Conservation (phyloP, 345 rosid genomes). For the Populus tremula region DNA sequence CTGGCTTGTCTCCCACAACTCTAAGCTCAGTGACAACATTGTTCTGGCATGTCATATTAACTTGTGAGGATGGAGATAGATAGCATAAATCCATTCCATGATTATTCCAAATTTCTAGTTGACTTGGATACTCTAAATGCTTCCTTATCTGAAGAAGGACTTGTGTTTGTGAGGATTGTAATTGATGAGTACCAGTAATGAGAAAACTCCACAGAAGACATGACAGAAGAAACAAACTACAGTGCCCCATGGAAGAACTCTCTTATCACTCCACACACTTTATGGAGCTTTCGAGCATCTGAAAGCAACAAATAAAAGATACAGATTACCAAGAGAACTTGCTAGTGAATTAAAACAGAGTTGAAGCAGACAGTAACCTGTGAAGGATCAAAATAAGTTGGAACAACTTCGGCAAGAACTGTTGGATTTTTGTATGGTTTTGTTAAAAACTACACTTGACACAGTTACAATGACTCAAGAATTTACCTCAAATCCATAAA, state of each 20-base stretch:
- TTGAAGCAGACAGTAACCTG: neutral
- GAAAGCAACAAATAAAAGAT: conserved; percentile 5
- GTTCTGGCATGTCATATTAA: conserved; percentile 62
- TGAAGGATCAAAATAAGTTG: neutral
- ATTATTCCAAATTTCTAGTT: conserved; percentile 62
- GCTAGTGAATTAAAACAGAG: neutral
- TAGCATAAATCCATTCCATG: conserved; percentile 55
- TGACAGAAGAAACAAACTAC: conserved; percentile 33
- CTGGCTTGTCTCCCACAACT: conserved; percentile 50
- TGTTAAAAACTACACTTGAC: neutral
- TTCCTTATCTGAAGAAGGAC: conserved; percentile 71
- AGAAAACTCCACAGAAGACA: conserved; percentile 50
- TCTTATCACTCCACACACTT: neutral
- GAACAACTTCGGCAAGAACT: neutral
- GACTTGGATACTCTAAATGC: conserved; percentile 64
- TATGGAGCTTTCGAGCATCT: conserved; percentile 1
- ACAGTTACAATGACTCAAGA: neutral
- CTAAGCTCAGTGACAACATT: conserved; percentile 49
- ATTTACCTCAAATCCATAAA: neutral
- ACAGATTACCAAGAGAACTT: neutral
- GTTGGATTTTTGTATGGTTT: neutral
- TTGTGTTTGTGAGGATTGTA: conserved; percentile 72
- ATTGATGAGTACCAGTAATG: conserved; percentile 43
- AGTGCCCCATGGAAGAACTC: conserved; percentile 38
- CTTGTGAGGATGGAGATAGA: conserved; percentile 37